Percentiles rank a stretch among this genome's conserved stretches.
These are phyloP conservation scores for Gnetum montanum DNA, from an alignment of 75 land plant genomes.

Conservation along the genomic window DNA sequence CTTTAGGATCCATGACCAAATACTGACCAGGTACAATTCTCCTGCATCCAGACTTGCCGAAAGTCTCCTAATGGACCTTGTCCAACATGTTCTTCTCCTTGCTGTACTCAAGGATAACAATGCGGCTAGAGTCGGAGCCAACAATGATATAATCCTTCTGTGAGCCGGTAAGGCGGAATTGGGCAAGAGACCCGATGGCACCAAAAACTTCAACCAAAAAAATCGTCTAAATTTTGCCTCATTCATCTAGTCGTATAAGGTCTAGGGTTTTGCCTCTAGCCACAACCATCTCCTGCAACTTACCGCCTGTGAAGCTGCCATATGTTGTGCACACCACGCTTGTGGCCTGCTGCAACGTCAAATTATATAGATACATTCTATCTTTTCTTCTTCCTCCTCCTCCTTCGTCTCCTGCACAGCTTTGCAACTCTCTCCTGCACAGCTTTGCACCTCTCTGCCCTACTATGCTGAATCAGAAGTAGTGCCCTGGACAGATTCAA, in stretches of 20 bases:
- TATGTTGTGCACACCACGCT: conserved; percentile 78
- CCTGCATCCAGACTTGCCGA: conserved; percentile 95
- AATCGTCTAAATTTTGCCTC: conserved; percentile 85
- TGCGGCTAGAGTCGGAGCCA: conserved; percentile 90
- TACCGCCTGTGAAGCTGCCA: conserved; percentile 90
- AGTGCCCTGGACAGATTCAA: too few species aligned
- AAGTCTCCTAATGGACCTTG: conserved; percentile 91
- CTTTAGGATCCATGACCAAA: conserved; percentile 90
- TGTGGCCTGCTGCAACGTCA: conserved; percentile 83
- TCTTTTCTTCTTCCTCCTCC: too few species aligned
- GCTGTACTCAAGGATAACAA: conserved; percentile 92
- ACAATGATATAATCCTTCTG: conserved; percentile 95
- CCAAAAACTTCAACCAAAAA: conserved; percentile 89
- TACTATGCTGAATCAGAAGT: too few species aligned
- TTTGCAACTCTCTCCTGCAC: too few species aligned
- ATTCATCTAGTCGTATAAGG: conserved; percentile 86
- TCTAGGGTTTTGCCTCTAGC: conserved; percentile 86
- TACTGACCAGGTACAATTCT: conserved; percentile 96
- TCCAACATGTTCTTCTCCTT: conserved; percentile 74
- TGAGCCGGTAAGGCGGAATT: conserved; percentile 88
- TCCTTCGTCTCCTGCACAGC: too few species aligned
- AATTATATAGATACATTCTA: conserved; percentile 90
- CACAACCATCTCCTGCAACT: conserved; percentile 87
- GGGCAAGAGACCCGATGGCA: conserved; percentile 71
- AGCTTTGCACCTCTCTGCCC: too few species aligned